Evolutionary conservation across 2,329 filamentous ascomycete genomes (phyloP), one percentile per base, ranked within the genome.

Genomic region (Ambrosiella beaveri): DNA sequence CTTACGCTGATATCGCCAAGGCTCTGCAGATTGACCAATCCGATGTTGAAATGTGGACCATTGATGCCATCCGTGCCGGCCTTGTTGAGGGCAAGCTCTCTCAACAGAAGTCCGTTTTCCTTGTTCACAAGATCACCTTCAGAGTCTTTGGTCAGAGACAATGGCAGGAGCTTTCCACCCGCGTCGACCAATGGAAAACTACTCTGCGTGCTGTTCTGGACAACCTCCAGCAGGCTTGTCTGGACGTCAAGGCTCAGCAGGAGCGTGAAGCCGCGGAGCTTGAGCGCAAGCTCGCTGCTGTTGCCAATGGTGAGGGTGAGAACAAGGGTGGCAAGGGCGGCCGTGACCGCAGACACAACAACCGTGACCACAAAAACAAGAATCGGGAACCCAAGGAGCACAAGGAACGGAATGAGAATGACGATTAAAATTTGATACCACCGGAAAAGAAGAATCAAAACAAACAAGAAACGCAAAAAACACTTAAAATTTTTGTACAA

Each of bases 1-100:
- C 91, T 61, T 98, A 98, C 73, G 77, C 78, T 64, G 80, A 80
- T 67, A 96, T 98, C 68, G 81, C 86, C 63, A 85, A 85, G 68
- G 85, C 88, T 5, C 81, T 98, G 52, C 85, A 93, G 71, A 83
- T 98, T 58, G 82, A 88, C 51, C 68, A 74, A 52, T 83, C 86
- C 63, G 88, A 97, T 63, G 88, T 97, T 47, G 93, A 98, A 78
- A 86, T 91, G 79, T 98, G 93, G 93, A 88, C 94, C 64, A 98
- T 98, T 67, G 93, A 98, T 70, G 90, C 94, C 64, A 96, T 98
- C 73, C 88, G 93, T 64, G 88, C 90, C 53, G 89, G 90, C 39
- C 82, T 98, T 41, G 88, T 98, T 56, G 93, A 98, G 75, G 93
- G 93, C 69, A 95, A 95, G 74, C 82, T 98, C 64, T 93, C 86